A percentile compares a stretch with the other conserved stretches of the same genome.
phyloP scores from a whole-genome alignment of 164 flowering plant genomes.

The Umbellularia californica region DNA sequence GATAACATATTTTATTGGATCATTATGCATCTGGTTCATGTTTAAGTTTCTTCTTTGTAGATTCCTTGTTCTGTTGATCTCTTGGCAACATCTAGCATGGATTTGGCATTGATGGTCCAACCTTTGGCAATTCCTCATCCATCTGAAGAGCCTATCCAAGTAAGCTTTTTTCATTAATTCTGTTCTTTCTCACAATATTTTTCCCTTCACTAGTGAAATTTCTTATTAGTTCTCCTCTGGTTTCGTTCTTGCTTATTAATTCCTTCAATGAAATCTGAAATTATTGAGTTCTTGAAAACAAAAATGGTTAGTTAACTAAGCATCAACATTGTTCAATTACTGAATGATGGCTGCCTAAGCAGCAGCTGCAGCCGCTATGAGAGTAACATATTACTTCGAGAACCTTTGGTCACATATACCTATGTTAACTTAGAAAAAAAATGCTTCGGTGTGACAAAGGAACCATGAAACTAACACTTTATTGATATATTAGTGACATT shows the following conservation, averaged over 20 bases:
- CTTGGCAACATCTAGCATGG: constrained; percentile 89
- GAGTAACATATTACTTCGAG: background rate
- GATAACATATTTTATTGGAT: background rate
- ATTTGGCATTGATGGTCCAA: constrained; percentile 84
- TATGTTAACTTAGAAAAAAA: background rate
- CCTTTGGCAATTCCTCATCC: constrained; percentile 98
- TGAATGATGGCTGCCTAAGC: background rate
- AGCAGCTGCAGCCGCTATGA: background rate
- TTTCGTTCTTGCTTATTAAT: background rate
- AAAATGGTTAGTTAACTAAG: background rate
- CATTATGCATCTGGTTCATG: background rate
- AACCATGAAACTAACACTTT: background rate
- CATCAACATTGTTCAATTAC: background rate
- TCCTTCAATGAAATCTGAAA: background rate
- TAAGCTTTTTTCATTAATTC: constrained; percentile 18
- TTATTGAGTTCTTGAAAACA: background rate
- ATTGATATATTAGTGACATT: background rate
- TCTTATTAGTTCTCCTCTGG: background rate
- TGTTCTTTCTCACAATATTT: background rate
- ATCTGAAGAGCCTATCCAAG: constrained; percentile 96
- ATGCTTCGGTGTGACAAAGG: background rate
- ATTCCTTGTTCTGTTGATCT: constrained; percentile 92
- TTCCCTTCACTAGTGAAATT: background rate
- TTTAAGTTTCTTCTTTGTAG: constrained; percentile 30
- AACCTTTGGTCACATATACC: background rate